Conservation (phyloP, 176 grass and related monocot species). For the Rhynchospora tenuis region DNA sequence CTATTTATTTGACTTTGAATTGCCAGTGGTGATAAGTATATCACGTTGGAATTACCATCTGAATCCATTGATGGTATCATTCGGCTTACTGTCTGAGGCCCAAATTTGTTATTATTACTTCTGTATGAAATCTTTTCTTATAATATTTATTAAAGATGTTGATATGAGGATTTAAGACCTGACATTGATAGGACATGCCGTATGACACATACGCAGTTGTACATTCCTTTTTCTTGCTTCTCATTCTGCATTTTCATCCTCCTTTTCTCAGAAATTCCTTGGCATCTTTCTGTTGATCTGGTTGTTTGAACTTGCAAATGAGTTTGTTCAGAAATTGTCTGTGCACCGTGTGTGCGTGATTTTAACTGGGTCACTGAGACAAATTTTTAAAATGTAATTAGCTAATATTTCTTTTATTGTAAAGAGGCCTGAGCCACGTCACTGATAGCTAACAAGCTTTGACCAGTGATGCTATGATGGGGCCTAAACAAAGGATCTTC, state of each 20-base stretch:
- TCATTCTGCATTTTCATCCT: conserved; percentile 9
- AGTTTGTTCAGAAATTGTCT: neutral
- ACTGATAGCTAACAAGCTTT: conserved; percentile 38
- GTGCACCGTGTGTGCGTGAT: conserved; percentile 65
- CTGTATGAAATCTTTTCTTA: neutral
- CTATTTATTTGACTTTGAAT: neutral
- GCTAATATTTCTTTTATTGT: neutral
- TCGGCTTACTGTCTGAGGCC: conserved; percentile 60
- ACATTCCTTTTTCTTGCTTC: neutral
- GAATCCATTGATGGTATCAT: conserved; percentile 53
- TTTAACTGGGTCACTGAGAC: conserved; percentile 81
- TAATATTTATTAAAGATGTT: neutral
- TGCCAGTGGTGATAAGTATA: conserved; percentile 60
- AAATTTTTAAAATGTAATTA: neutral
- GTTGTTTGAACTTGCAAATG: conserved; percentile 11
- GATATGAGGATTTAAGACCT: conserved; percentile 28
- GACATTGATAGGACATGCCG: conserved; percentile 86
- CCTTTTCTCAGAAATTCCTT: neutral
- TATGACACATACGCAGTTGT: conserved; percentile 69
- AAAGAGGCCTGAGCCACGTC: conserved; percentile 58
- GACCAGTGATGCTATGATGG: conserved; percentile 66
- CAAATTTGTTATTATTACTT: neutral
- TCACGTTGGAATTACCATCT: conserved; percentile 97
- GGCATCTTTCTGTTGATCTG: conserved; percentile 10
- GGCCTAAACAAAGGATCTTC: conserved; percentile 40